Evolutionary conservation across 1,284 basidiomycete genomes (phyloP), one percentile per base, ranked within the genome.

Genomic region (Sanguinoderma infundibulare): DNA sequence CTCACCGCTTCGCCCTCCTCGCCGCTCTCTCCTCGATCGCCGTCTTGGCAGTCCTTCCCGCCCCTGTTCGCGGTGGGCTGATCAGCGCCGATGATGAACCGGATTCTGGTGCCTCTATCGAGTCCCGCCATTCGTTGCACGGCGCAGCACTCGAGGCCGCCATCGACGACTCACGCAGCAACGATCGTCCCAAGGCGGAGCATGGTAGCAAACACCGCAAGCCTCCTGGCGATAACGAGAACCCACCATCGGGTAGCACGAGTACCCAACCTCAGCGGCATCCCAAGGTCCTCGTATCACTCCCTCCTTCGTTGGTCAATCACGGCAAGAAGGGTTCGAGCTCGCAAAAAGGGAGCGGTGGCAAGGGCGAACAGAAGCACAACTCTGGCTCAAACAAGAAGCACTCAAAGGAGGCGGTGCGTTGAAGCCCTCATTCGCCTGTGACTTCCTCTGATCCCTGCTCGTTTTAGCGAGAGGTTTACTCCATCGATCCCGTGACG

Each of bases 1-100:
- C 76, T 55, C 70, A 78, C 55, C 81, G 77, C 67, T 80, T 85
- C 70, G 70, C 81, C 54, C 60, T 83, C 59, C 77, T 85, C 62
- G 77, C 79, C 58, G 71, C 77, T 32, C 73, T 83, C 55, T 75
- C 79, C 64, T 72, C 75, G 54, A 71, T 83, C 40, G 78, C 82
- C 32, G 75, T 79, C 28, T 50, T 81, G 36, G 75, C 78, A 42
- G 54, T 74, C 53, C 56, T 75, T 8, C 73, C 78, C 32, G 17
- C 69, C 9, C 72, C 73, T 22, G 68, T 51, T 2, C 74, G 78
- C 57, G 81, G 75, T 26, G 77, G 76, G 12, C 78, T 73, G 22
- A 71, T 81, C 60, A 75, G 74, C 26, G 62, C 69, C 26, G 75
- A 73, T 35, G 50, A 61, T 35, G 50, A 61, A 28, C 53, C 49